Base-by-base conservation (phyloP, 129 eudicot genomes). In the Flaveria linearis region DNA sequence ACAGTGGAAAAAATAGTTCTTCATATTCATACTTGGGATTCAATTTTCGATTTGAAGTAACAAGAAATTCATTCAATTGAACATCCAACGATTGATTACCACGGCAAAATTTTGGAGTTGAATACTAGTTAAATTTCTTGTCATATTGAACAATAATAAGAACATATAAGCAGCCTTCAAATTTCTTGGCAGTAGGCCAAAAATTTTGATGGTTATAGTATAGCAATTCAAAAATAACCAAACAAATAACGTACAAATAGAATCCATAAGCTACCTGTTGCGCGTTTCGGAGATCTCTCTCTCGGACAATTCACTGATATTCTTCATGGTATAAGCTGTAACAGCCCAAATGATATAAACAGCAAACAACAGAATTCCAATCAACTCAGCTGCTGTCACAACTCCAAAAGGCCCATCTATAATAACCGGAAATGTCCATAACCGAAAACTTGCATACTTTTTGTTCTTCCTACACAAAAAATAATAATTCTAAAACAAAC, bases 341-440 rank as follows among this genome's bases (percentile, higher is more conserved):
- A 85, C 60, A 26, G 91, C 91, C 93, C 96, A 94, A 50, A 94
- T 64, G 16, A 87, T 50, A 69, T 84, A 94, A 64, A 79, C 77
- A 79, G 81, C 41, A 81, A 91, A 87, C 51, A 91, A 63, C 13
- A 86, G 1, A 76, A 94, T 88, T 26, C 91, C 97, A 49, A 94
- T 87, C 68, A 91, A 77, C 73, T 94, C 98, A 23, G 93, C 96
- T 1, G 95, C 97, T 20, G 98, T 85, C 66, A 94, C 98, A 55
- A 94, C 97, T 58, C 98, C 98, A 68, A 94, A 88, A 53, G 97
- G 97, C 52, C 97, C 98, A 74, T 89, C 93, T 39, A 84, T 78
- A 45, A 94, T 83, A 18, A 94, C 81, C 15, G 98, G 98, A 66
- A 91, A 91, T 16, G 98, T 91, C 97, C 98, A 91, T 63, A 94